phyloP scores from a whole-genome alignment of 192 early-diverging fungal species.

The Coemansia biformis region DNA sequence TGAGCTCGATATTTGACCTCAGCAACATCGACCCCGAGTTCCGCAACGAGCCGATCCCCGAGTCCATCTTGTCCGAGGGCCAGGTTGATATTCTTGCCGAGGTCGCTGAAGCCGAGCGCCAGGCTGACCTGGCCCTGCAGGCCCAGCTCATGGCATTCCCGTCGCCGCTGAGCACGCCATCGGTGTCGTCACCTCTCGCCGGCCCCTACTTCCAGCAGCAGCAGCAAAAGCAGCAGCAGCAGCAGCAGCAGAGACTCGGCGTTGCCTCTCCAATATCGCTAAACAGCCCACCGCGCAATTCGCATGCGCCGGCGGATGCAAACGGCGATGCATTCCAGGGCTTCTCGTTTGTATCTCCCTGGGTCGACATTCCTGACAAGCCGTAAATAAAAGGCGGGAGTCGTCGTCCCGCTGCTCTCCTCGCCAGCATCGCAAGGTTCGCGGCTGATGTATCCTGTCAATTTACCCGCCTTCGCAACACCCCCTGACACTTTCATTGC shows the following conservation, averaged over 20 bases:
- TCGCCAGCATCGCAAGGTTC: too few relatives aligned
- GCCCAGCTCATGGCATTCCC: slow-evolving; percentile 38
- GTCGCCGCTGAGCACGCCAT: slow-evolving; percentile 25
- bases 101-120: slow-evolving; percentile 40
- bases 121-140: slow-evolving; percentile 38
- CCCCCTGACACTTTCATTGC: too few relatives aligned
- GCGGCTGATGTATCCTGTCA: too few relatives aligned
- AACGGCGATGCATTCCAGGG: slow-evolving; percentile 44
- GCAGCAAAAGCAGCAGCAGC: slow-evolving; percentile 21
- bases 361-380: slow-evolving; percentile 15
- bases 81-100: slow-evolving; percentile 37
- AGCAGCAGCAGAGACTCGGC: slow-evolving; percentile 7
- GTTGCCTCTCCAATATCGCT: slow-evolving; percentile 21
- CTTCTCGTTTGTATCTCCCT: slow-evolving; percentile 49
- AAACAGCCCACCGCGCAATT: slow-evolving; percentile 9
- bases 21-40: slow-evolving; percentile 52
- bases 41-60: slow-evolving; percentile 47
- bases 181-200: slow-evolving; percentile 9
- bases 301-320: slow-evolving; percentile 6
- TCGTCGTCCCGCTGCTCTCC: too few relatives aligned
- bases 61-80: slow-evolving; percentile 41
- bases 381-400: too few relatives aligned
- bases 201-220: slow-evolving; percentile 27
- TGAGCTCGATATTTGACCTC: slow-evolving; percentile 51
- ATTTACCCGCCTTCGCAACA: too few relatives aligned